Percentiles rank a stretch among this genome's conserved stretches.
Evolutionary conservation across 371 early-diverging fungal species (phyloP).

Genomic region (Mucor mucedo): DNA sequence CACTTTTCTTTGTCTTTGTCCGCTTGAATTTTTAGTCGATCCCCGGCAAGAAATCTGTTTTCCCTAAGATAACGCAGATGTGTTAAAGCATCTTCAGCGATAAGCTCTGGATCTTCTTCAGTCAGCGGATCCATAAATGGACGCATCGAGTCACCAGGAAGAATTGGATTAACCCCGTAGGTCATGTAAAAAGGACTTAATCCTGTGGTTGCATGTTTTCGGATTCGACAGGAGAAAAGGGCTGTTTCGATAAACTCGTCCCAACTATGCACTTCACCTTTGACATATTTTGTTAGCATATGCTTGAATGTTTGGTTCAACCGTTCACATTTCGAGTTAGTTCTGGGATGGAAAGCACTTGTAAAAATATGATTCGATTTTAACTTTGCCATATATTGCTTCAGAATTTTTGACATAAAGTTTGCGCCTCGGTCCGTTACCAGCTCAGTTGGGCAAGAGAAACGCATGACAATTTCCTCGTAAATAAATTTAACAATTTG

Average conservation of each 20-base stretch:
- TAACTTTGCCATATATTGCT: too few species aligned
- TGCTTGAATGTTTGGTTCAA: conserved; percentile 14
- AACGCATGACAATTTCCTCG: too few species aligned
- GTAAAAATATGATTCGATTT: too few species aligned
- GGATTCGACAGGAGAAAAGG: too few species aligned
- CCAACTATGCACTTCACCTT: too few species aligned
- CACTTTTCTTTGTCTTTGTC: conserved; percentile 25
- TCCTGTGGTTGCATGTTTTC: too few species aligned
- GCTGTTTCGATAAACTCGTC: too few species aligned
- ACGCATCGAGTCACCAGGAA: conserved; percentile 9
- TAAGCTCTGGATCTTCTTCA: conserved; percentile 1
- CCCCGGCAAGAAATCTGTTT: neutral
- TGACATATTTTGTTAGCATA: too few species aligned
- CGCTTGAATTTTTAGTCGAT: neutral
- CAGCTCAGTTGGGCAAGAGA: too few species aligned
- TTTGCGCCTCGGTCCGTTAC: too few species aligned
- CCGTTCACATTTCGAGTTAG: conserved; percentile 25
- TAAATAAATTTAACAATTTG: too few species aligned
- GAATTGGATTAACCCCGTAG: conserved; percentile 20
- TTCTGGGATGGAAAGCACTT: conserved; percentile 25
- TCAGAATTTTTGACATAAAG: too few species aligned
- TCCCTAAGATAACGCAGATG: neutral
- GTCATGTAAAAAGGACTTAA: conserved; percentile 15
- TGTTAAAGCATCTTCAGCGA: neutral
- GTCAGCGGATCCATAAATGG: conserved; percentile 5